Evolutionary conservation across 106 monocot species (phyloP).

Genomic region (Acorus calamus): DNA sequence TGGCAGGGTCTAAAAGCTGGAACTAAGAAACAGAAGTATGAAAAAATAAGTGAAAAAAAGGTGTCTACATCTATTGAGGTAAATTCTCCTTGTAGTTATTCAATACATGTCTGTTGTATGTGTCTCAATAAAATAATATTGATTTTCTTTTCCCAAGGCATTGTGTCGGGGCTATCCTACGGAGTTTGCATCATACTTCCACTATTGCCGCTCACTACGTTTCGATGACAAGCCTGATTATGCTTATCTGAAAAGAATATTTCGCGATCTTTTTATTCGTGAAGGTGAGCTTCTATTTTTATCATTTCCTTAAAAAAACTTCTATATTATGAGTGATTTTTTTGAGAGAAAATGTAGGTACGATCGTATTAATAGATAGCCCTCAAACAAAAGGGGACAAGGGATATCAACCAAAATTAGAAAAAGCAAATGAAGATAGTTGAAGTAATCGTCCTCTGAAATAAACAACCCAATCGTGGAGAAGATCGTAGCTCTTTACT

Average conservation of each 20-base stretch:
- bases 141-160: slow-evolving; percentile 32
- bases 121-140: background rate
- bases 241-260: slow-evolving; percentile 87
- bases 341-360: too few species aligned
- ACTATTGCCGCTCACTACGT: slow-evolving; percentile 79
- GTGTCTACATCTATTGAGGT: slow-evolving; percentile 92
- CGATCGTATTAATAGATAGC: too few species aligned
- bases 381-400: too few species aligned
- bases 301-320: background rate
- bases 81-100: background rate
- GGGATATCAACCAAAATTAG: too few species aligned
- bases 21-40: slow-evolving; percentile 94
- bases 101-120: background rate
- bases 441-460: too few species aligned
- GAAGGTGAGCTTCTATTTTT: slow-evolving; percentile 43
- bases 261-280: slow-evolving; percentile 89
- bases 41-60: slow-evolving; percentile 91
- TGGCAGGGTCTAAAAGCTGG: slow-evolving; percentile 99
- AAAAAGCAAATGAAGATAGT: too few species aligned
- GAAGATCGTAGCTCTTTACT: too few species aligned
- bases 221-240: slow-evolving; percentile 98
- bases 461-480: too few species aligned
- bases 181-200: slow-evolving; percentile 95
- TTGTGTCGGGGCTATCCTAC: slow-evolving; percentile 87
- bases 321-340: background rate